Evolutionary conservation across 1,284 basidiomycete genomes (phyloP).

Genomic region (Leccinum subfulvum): DNA sequence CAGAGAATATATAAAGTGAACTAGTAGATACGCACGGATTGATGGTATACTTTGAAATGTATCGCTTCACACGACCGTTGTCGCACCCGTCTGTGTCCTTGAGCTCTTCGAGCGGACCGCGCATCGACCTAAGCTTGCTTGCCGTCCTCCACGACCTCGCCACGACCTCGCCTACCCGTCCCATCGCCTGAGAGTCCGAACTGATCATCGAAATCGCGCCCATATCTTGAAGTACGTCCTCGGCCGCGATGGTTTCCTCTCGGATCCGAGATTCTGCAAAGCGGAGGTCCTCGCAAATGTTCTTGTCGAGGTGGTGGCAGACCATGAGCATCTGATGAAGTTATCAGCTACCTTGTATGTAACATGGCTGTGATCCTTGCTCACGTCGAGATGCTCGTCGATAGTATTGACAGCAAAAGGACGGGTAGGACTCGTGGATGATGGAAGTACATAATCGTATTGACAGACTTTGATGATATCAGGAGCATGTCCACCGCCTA

Average conservation of each 20-base stretch:
- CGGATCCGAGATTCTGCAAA: constrained; percentile 98
- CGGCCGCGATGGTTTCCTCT: constrained; percentile 95
- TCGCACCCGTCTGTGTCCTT: constrained; percentile 73
- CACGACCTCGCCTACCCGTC: constrained; percentile 93
- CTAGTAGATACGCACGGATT: constrained; percentile 69
- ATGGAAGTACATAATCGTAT: constrained; percentile 89
- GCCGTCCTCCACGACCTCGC: constrained; percentile 96
- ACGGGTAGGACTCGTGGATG: constrained; percentile 95
- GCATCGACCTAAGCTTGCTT: constrained; percentile 85
- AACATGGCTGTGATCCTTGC: constrained; percentile 40
- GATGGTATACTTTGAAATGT: constrained; percentile 95
- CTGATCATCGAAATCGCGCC: constrained; percentile 97
- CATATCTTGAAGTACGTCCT: constrained; percentile 92
- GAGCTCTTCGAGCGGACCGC: constrained; percentile 63
- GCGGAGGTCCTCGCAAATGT: constrained; percentile 90
- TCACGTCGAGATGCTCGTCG: constrained; percentile 94
- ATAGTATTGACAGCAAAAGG: constrained; percentile 94
- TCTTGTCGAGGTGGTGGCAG: constrained; percentile 87
- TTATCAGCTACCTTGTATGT: constrained; percentile 1
- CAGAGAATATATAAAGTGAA: background rate
- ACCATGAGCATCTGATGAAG: constrained; percentile 89
- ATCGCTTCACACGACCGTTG: constrained; percentile 96
- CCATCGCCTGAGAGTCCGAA: constrained; percentile 97
- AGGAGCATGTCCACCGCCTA: constrained; percentile 93
- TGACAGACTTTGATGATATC: constrained; percentile 97